phyloP scores from a whole-genome alignment of 306 rosid species.

The Prunus fruticosa region DNA sequence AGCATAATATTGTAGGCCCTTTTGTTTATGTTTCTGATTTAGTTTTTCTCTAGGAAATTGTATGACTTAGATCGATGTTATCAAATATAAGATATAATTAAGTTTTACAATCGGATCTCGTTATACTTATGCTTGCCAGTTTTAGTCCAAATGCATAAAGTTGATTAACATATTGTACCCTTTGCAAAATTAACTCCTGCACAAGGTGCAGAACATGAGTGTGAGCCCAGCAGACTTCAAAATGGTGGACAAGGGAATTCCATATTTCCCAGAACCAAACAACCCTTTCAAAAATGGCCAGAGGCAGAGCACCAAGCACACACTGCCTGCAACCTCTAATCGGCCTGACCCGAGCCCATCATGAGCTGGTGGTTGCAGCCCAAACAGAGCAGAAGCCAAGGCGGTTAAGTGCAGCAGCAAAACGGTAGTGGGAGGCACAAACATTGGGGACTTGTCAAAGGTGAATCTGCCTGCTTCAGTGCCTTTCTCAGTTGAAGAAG shows the following conservation, averaged over 20 bases:
- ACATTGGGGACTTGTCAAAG: slow-evolving; percentile 50
- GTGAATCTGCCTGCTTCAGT: slow-evolving; percentile 31
- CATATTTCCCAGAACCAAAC: slow-evolving; percentile 50
- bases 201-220: slow-evolving; percentile 34
- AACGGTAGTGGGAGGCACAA: slow-evolving; percentile 56
- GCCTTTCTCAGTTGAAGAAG: neutral
- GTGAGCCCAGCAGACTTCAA: slow-evolving; percentile 40
- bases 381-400: slow-evolving; percentile 24
- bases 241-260: slow-evolving; percentile 54
- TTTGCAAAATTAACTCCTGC: slow-evolving; percentile 3
- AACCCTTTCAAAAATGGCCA: slow-evolving; percentile 63
- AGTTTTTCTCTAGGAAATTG: no score
- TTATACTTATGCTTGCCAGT: no score
- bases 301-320: slow-evolving; percentile 40
- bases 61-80: no score
- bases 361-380: slow-evolving; percentile 10
- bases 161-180: no score
- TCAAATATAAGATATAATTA: no score
- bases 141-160: no score
- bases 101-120: no score
- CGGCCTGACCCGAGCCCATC: slow-evolving; percentile 33
- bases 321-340: slow-evolving; percentile 42
- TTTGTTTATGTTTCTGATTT: no score
- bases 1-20: no score
- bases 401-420: slow-evolving; percentile 49